phyloP scores from a whole-genome alignment of 2,329 filamentous ascomycete genomes.

The Pseudopyrenochaeta lycopersici region DNA sequence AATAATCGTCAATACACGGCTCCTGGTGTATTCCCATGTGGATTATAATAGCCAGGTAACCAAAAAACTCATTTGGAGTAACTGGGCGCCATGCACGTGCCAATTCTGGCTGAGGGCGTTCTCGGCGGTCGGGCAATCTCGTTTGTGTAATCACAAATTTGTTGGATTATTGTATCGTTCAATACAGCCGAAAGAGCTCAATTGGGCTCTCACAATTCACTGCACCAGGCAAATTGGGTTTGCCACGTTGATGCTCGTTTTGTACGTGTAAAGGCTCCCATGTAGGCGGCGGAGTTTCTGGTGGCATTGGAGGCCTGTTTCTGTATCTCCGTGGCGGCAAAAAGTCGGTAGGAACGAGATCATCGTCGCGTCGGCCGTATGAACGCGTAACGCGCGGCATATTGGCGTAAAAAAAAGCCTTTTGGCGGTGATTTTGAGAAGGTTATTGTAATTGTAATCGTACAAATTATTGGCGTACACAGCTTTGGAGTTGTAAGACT shows the following conservation, averaged over 20 bases:
- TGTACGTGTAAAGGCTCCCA: background rate
- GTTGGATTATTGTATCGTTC: background rate
- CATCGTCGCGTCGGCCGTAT: background rate
- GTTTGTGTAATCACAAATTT: background rate
- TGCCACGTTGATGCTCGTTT: background rate
- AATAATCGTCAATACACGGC: background rate
- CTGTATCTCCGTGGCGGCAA: background rate
- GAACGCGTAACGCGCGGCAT: background rate
- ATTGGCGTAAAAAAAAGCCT: background rate
- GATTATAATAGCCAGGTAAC: background rate
- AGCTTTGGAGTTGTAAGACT: too few relatives aligned
- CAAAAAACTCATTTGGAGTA: background rate
- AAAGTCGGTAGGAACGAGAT: background rate
- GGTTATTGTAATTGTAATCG: too few relatives aligned
- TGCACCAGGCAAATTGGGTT: background rate
- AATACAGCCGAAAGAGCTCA: background rate
- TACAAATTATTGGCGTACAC: too few relatives aligned
- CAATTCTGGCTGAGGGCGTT: too few relatives aligned
- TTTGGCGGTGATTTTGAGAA: background rate
- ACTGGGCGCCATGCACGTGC: background rate
- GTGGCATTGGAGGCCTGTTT: background rate
- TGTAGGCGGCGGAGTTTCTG: background rate
- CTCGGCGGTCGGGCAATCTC: background rate
- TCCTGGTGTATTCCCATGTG: background rate
- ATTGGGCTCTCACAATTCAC: background rate